Percentiles rank a stretch among this genome's conserved stretches.
phyloP scores from a whole-genome alignment of 352 stramenopile genomes.

The Peronospora belbahrii region DNA sequence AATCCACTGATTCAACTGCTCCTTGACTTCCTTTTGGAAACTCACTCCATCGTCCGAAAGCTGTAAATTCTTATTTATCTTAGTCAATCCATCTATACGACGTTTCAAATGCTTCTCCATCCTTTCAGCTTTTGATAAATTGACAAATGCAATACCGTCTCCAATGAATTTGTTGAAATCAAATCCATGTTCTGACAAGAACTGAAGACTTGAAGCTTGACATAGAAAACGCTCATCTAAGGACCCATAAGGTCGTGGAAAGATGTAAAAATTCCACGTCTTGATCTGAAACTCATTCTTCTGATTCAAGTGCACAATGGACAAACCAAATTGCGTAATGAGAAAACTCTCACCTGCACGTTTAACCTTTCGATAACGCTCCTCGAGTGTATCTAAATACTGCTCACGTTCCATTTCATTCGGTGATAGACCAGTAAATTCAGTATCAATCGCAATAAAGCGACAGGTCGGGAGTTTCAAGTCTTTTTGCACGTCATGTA shows the following conservation, averaged over 20 bases:
- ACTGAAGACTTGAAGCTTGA: conserved; percentile 73
- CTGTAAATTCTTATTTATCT: conserved; percentile 47
- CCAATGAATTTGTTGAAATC: conserved; percentile 85
- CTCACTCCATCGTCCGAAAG: conserved; percentile 38
- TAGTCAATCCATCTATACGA: conserved; percentile 50
- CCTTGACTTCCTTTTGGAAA: conserved; percentile 40
- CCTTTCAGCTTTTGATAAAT: conserved; percentile 35
- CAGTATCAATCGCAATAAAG: conserved; percentile 78
- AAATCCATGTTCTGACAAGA: conserved; percentile 77
- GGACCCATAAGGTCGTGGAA: conserved; percentile 54
- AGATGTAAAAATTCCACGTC: conserved; percentile 87
- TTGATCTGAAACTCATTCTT: conserved; percentile 50
- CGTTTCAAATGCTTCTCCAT: conserved; percentile 52
- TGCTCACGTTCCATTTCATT: conserved; percentile 57
- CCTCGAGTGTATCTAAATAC: conserved; percentile 69
- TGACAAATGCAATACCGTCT: conserved; percentile 76
- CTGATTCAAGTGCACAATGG: conserved; percentile 58
- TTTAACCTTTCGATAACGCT: conserved; percentile 71
- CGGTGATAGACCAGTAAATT: conserved; percentile 72
- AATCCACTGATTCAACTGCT: conserved; percentile 48
- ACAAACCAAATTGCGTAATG: conserved; percentile 78
- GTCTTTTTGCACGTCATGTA: conserved; percentile 52
- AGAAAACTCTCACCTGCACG: conserved; percentile 69
- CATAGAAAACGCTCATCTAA: conserved; percentile 72
- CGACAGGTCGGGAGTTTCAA: conserved; percentile 49